These are phyloP conservation scores for Stachybotrys elegans DNA, from an alignment of 2,329 filamentous ascomycete species.

Conservation along the genomic window DNA sequence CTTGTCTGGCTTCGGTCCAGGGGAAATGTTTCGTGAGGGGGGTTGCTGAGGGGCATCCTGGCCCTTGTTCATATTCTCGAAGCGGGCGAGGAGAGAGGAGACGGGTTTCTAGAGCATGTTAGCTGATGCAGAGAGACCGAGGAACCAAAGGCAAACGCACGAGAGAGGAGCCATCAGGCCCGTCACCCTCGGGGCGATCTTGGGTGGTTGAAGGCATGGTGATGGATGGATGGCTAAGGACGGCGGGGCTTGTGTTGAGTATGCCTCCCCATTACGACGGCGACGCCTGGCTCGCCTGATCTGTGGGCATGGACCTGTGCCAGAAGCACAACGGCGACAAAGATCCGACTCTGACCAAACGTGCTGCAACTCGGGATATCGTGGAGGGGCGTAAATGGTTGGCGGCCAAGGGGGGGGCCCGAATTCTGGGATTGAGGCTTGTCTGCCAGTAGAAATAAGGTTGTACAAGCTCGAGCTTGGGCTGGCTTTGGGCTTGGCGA, in stretches of 20 bases:
- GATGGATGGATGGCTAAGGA: slow-evolving; percentile 21
- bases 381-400: too few relatives aligned
- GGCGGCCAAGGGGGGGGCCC: too few relatives aligned
- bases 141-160: slow-evolving; percentile 37
- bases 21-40: slow-evolving; percentile 28
- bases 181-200: slow-evolving; percentile 37
- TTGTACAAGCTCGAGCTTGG: too few relatives aligned
- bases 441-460: too few relatives aligned
- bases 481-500: too few relatives aligned
- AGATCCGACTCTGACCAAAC: too few relatives aligned
- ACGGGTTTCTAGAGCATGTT: slow-evolving; percentile 61
- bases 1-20: slow-evolving; percentile 37
- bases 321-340: too few relatives aligned
- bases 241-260: slow-evolving; percentile 22
- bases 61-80: slow-evolving; percentile 61
- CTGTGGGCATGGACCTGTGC: too few relatives aligned
- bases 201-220: slow-evolving; percentile 20
- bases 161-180: slow-evolving; percentile 72
- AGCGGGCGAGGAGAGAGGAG: slow-evolving; percentile 74
- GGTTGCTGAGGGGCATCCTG: slow-evolving; percentile 15
- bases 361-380: too few relatives aligned
- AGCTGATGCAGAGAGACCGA: slow-evolving; percentile 15
- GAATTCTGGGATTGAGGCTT: too few relatives aligned
- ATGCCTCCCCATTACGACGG: slow-evolving; percentile 15
- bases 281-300: neutral